phyloP scores from a whole-genome alignment of 208 protist genomes.

The Porcisia hertigi region DNA sequence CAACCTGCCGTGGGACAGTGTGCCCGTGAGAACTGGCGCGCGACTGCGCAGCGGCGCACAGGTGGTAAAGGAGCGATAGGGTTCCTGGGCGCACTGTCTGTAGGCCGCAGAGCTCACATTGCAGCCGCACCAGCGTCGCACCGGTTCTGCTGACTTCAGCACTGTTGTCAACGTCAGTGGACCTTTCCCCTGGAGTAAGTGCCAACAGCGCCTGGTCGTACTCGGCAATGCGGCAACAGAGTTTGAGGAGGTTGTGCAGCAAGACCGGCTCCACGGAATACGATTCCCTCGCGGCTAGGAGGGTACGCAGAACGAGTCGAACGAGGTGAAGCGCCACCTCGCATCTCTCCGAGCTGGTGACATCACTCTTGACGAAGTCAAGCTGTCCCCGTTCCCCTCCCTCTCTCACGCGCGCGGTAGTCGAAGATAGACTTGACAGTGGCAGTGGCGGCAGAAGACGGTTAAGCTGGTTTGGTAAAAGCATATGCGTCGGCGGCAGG shows the following conservation, averaged over 20 bases:
- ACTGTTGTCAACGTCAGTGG: conserved; percentile 3
- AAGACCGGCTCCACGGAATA: conserved; percentile 28
- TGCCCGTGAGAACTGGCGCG: background rate
- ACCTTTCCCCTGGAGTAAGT: background rate
- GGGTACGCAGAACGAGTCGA: conserved; percentile 1
- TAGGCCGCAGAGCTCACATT: conserved; percentile 32
- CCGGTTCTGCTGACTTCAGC: conserved; percentile 6
- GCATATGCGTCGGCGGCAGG: conserved; percentile 49
- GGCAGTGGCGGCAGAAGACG: conserved; percentile 41
- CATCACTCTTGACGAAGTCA: background rate
- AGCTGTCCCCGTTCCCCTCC: too few relatives aligned
- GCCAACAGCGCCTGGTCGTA: conserved; percentile 4
- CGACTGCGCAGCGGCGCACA: conserved; percentile 36
- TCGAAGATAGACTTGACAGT: background rate
- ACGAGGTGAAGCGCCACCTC: conserved; percentile 24
- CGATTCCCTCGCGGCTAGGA: background rate
- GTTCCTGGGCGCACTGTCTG: conserved; percentile 28
- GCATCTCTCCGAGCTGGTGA: conserved; percentile 8
- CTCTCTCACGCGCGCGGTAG: background rate
- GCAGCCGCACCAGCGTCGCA: conserved; percentile 31
- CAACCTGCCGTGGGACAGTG: conserved; percentile 15
- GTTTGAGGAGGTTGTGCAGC: conserved; percentile 50
- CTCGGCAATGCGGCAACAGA: conserved; percentile 52
- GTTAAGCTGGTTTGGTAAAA: conserved; percentile 57
- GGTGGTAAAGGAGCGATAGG: conserved; percentile 43